Base-by-base conservation (phyloP, 179 eudicot genomes). In the Camellia oleifera region DNA sequence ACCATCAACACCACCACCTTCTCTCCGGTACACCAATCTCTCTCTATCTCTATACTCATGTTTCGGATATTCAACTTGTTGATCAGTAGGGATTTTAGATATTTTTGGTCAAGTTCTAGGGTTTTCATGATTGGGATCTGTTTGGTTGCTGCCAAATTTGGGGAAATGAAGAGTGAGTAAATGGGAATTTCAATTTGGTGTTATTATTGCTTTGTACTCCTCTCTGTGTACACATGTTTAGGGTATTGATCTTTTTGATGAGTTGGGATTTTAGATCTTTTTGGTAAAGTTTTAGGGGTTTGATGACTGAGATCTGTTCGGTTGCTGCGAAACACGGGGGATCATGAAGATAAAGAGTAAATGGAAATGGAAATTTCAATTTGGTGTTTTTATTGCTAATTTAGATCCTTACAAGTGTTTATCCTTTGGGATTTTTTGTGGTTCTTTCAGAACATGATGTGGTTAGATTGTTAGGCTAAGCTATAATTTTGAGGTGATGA, bases 1-100 rank as follows among this genome's bases (percentile, higher is more conserved):
- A 90, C 93, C 63, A 80, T 91, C 77, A 86, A 86, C 75, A 80
- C 91, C 17, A 71, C 18, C 62, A 53, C 76, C 65, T 87, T 91
- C 54, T 64, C 82, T 14, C 92, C 91, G 90, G 94, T 91, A 90
- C 10, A 15, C 56, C 67, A 15, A 20, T 23, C 58, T 0, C 40
- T 66, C 44, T 40, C 77, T 58, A 53, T n/a, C 32, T 76, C 18
- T 42, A 15, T 18, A 11, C 7, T 5, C 63, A 18, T 48, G 32
- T 13, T 73, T 64, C 13, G 12, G 3, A 12, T 26, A 64, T 23
- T 23, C 62, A 72, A 20, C 76, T 18, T 52, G 76, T 52, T 23
- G 26, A 48, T 18, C 32, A 46, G 40, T 46, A n/a, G 17, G 32
- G 57, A 70, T 46, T 62, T 76, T 14, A 10, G 40, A 65, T 77